phyloP scores from a whole-genome alignment of 2,329 filamentous ascomycete genomes.

The Microascus cirrosus region DNA sequence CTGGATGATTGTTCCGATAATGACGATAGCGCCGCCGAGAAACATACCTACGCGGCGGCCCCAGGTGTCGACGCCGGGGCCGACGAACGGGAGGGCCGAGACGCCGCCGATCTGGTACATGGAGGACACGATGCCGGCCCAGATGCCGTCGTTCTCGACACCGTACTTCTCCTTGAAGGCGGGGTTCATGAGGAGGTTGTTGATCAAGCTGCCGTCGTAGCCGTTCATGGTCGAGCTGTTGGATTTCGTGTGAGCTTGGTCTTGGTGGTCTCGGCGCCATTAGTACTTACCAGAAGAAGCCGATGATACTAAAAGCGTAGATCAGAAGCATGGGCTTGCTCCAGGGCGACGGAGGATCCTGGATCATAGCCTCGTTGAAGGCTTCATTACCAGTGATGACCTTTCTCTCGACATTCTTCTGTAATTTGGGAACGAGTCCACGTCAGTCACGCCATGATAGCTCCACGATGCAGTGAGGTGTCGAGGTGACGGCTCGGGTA shows the following conservation, averaged over 20 bases:
- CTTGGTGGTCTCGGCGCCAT: not conserved
- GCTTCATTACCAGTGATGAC: constrained; percentile 29
- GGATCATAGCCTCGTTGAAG: constrained; percentile 42
- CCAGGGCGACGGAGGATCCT: constrained; percentile 35
- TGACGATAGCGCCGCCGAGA: constrained; percentile 28
- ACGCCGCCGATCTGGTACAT: constrained; percentile 42
- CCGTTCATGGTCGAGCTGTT: constrained; percentile 34
- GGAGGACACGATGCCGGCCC: constrained; percentile 36
- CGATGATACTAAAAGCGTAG: constrained; percentile 31
- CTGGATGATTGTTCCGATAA: constrained; percentile 20
- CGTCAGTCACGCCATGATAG: not conserved
- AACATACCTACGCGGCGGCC: constrained; percentile 34
- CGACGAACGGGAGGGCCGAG: constrained; percentile 31
- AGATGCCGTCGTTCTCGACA: constrained; percentile 29
- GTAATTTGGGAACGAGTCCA: constrained; percentile 28
- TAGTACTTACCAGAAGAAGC: constrained; percentile 26
- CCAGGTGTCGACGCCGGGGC: constrained; percentile 32
- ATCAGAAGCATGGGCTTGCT: constrained; percentile 25
- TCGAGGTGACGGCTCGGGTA: not conserved
- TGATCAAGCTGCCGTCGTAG: constrained; percentile 39
- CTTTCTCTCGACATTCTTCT: constrained; percentile 73
- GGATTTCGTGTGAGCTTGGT: constrained; percentile 12
- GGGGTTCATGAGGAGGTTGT: constrained; percentile 31
- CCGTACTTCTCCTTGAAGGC: constrained; percentile 26
- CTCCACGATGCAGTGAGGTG: not conserved